Evolutionary conservation across 176 grass and related monocot genomes (phyloP), one percentile per base, ranked within the genome.

Genomic region (Aegilops sharonensis): DNA sequence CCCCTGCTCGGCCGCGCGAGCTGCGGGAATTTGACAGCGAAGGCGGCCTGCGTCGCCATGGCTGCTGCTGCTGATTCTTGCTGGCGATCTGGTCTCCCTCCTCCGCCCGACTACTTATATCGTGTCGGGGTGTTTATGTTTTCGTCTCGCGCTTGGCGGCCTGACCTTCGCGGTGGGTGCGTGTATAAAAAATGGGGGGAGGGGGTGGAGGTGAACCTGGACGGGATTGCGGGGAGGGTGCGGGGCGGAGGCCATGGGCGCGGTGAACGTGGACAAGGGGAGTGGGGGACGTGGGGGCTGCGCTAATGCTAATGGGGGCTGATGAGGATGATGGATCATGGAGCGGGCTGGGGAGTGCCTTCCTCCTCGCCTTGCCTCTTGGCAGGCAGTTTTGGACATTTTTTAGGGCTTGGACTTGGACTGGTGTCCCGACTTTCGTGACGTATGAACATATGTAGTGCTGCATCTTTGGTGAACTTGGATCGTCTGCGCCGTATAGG

Each of bases 11-110:
- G 66, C 78, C 71, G 63, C 42, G 85, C 17, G 31, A 88, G 54
- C 83, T 90, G 88, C 24, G 88, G 62, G 39, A 92, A 72, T 14
- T 47, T 87, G 4, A 72, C 81, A 10, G 57, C 31, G 80, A 85
- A 83, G 34, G 87, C 90, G 1, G 78, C 89, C 81, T 91, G 85
- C 52, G 63, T 91, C 63, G 86, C 89, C 89, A 91, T 91, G 89
- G 70, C 78, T 75, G 72, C 35, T 75, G 72, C 35, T 75, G 70
- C 82, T 75, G 43, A 0, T 72, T 60, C 79, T 72, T 14, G 59
- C 63, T 0, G 50, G 2, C 34, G 42, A 83, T 73, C 56, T 20
- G 57, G 47, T 79, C 24, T 39, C 37, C 37, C 30, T 59, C 18
- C 50, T 7, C 35, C 61, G 12, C 29, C 60, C 17, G 6, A 11